A percentile compares a stretch with the other conserved stretches of the same genome.
Conservation (phyloP, 2,329 filamentous ascomycete genomes). For the Botrytis deweyae region DNA sequence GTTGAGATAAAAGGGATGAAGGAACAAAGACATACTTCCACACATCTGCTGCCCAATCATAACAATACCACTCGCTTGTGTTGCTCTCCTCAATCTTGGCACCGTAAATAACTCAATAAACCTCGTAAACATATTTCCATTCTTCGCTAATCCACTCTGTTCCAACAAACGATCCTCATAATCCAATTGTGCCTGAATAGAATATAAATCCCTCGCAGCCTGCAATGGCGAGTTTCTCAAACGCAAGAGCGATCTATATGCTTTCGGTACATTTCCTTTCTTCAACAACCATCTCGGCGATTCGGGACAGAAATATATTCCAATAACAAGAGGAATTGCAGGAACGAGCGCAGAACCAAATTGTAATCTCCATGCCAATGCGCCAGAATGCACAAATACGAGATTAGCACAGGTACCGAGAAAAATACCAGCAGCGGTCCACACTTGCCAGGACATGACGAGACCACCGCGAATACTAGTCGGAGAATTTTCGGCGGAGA, state of each 20-base stretch:
- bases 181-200: conserved; percentile 54
- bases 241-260: conserved; percentile 55
- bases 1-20: neutral
- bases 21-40: conserved; percentile 19
- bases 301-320: conserved; percentile 62
- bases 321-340: conserved; percentile 57
- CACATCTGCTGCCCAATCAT: conserved; percentile 49
- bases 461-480: conserved; percentile 53
- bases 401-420: conserved; percentile 66
- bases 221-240: conserved; percentile 60
- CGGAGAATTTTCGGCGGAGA: conserved; percentile 55
- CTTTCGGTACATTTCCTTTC: conserved; percentile 54
- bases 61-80: conserved; percentile 71
- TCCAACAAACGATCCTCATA: conserved; percentile 45
- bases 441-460: conserved; percentile 54
- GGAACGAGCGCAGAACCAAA: conserved; percentile 65
- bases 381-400: conserved; percentile 58
- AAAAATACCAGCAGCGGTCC: conserved; percentile 64
- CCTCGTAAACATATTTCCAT: conserved; percentile 54
- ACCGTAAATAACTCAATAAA: conserved; percentile 68
- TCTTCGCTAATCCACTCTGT: conserved; percentile 38
- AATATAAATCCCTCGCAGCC: conserved; percentile 62
- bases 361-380: conserved; percentile 62
- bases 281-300: conserved; percentile 67
- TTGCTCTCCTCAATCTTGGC: conserved; percentile 68